phyloP scores from a whole-genome alignment of 192 early-diverging fungal species.

The Coemansia sp. region DNA sequence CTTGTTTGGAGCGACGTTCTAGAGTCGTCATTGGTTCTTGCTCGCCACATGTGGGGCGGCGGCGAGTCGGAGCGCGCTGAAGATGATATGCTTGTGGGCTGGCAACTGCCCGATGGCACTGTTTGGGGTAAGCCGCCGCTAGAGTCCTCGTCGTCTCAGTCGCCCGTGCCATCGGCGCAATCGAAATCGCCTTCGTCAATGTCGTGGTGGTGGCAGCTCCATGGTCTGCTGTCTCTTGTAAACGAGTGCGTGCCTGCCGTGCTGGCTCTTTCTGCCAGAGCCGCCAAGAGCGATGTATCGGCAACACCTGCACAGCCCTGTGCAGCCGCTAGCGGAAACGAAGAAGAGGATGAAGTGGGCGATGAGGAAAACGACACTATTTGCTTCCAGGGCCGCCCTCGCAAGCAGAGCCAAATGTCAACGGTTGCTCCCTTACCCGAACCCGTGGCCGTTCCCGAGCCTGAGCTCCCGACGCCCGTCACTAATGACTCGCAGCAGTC shows the following conservation, averaged over 20 bases:
- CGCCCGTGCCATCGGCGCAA: neutral
- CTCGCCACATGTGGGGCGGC: constrained; percentile 29
- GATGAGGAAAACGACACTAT: constrained; percentile 33
- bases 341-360: constrained; percentile 15
- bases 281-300: neutral
- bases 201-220: constrained; percentile 37
- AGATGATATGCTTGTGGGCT: constrained; percentile 36
- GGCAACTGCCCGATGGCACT: constrained; percentile 47
- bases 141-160: neutral
- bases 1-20: constrained; percentile 14
- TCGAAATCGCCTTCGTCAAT: neutral
- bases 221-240: constrained; percentile 20
- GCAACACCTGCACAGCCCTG: neutral
- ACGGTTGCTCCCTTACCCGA: neutral
- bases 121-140: constrained; percentile 30
- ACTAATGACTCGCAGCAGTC: constrained; percentile 15
- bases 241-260: constrained; percentile 32
- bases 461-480: neutral
- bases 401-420: constrained; percentile 11
- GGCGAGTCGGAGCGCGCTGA: constrained; percentile 13
- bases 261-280: constrained; percentile 14
- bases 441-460: neutral
- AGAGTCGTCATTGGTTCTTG: constrained; percentile 14
- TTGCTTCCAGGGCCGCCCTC: constrained; percentile 42
- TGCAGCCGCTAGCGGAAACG: neutral